Base-by-base conservation (phyloP, 371 early-diverging fungal genomes). In the Haplosporangium sp. region DNA sequence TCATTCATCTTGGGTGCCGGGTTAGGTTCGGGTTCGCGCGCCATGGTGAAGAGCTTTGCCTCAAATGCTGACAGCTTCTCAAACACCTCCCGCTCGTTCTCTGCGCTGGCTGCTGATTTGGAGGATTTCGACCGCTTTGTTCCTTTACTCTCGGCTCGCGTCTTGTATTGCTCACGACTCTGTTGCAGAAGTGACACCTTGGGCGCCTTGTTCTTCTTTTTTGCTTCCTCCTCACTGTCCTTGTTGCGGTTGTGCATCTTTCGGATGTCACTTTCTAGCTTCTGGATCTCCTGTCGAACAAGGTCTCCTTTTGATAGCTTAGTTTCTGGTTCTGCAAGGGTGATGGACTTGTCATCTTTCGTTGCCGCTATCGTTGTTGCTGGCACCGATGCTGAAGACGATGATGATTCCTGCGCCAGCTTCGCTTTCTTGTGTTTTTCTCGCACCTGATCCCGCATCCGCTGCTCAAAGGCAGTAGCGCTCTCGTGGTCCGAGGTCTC, bases 251-350 rank as follows among this genome's bases (percentile, higher is more conserved):
- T 79, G 20, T 85, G 83, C 67, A 89, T 84, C 60, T 86, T 84
- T 14, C 84, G 86, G 55, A 89, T 89, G 41, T 90, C 91, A 38
- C 82, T 71, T 54, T 86, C 87, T 21, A 90, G 59, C 36, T 85
- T 82, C 50, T 86, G 86, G 36, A 89, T 88, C n/a, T 83, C 81
- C 23, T 74, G 73, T 10, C 62, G 54, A 29, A 60, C 36, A 36
- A 42, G 48, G 16, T 79, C 73, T 41, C 66, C 13, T 29, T 62
- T 67, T 2, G 79, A 45, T 13, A 29, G 29, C 29, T 29, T 29
- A 29, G 29, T 29, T 29, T 29, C 29, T 29, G 29, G 29, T 29
- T 29, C 29, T 4, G 29, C 29, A 63, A 57, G 18, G 11, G 53
- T 40, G 64, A 46, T 0, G 53, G 45, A 29, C 50, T 5, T 11